Evolutionary conservation across 805 yeast genomes (phyloP).

Genomic region (Candida awuae): DNA sequence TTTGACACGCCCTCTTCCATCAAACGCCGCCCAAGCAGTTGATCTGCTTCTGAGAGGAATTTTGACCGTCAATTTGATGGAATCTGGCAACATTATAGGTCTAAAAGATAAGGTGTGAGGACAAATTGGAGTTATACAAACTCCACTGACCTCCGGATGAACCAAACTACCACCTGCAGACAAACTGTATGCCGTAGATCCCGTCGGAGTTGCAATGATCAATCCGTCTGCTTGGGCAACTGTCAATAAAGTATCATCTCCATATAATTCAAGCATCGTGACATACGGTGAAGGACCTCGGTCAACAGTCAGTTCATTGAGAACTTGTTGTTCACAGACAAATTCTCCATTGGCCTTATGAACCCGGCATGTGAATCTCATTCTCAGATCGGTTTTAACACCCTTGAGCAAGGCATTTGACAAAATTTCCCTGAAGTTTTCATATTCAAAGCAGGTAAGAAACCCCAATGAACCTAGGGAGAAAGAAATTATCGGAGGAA

Average conservation of each 20-base stretch:
- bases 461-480: constrained; percentile 90
- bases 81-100: constrained; percentile 87
- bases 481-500: constrained; percentile 88
- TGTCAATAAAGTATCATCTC: constrained; percentile 77
- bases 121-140: constrained; percentile 90
- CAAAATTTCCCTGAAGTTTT: constrained; percentile 55
- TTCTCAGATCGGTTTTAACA: constrained; percentile 68
- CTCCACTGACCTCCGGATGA: constrained; percentile 89
- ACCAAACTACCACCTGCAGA: constrained; percentile 95
- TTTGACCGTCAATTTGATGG: constrained; percentile 75
- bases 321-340: constrained; percentile 62
- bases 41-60: constrained; percentile 74
- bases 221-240: constrained; percentile 93
- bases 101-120: constrained; percentile 92
- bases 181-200: constrained; percentile 91
- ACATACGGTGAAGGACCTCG: constrained; percentile 93
- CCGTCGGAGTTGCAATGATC: constrained; percentile 90
- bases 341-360: constrained; percentile 46
- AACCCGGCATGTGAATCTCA: constrained; percentile 82
- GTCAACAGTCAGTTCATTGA: constrained; percentile 86
- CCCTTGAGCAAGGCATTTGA: constrained; percentile 57
- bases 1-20: constrained; percentile 84
- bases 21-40: constrained; percentile 96
- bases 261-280: constrained; percentile 81
- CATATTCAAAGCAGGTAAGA: constrained; percentile 77